phyloP scores from a whole-genome alignment of 1,284 basidiomycete species.

The Abortiporus biennis region DNA sequence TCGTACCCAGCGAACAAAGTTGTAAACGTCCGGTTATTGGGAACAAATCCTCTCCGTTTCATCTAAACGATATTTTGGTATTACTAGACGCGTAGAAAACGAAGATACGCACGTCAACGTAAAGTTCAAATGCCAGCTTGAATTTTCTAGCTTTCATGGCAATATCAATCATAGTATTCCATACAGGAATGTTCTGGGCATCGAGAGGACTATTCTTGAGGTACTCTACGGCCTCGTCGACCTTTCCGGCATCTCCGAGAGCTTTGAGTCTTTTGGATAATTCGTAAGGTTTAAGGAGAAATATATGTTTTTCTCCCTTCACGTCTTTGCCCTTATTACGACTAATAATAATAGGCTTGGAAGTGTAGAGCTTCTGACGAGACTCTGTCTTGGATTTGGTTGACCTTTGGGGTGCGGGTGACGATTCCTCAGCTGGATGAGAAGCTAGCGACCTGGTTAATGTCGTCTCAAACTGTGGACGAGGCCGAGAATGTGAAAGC shows the following conservation, averaged over 20 bases:
- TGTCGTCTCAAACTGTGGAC: too few species aligned
- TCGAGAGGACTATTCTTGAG: constrained; percentile 61
- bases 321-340: not conserved
- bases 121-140: constrained; percentile 54
- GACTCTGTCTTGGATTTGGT: not conserved
- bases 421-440: too few species aligned
- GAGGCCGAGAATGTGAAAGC: too few species aligned
- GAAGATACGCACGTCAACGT: constrained; percentile 50
- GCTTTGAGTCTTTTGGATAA: constrained; percentile 52
- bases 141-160: constrained; percentile 49
- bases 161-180: constrained; percentile 68
- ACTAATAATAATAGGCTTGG: too few species aligned
- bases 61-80: constrained; percentile 39
- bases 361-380: not conserved
- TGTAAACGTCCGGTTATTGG: constrained; percentile 56
- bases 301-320: constrained; percentile 11
- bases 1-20: constrained; percentile 59
- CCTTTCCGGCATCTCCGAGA: constrained; percentile 42
- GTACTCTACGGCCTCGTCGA: constrained; percentile 53
- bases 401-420: too few species aligned
- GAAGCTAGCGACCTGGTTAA: too few species aligned
- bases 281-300: constrained; percentile 49
- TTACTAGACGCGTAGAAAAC: not conserved
- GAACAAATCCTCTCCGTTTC: constrained; percentile 71
- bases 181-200: constrained; percentile 63